Percentiles rank a stretch among this genome's conserved stretches.
These are phyloP conservation scores for Carex scoparia DNA, from an alignment of 176 grass and related monocot species.

Conservation along the genomic window DNA sequence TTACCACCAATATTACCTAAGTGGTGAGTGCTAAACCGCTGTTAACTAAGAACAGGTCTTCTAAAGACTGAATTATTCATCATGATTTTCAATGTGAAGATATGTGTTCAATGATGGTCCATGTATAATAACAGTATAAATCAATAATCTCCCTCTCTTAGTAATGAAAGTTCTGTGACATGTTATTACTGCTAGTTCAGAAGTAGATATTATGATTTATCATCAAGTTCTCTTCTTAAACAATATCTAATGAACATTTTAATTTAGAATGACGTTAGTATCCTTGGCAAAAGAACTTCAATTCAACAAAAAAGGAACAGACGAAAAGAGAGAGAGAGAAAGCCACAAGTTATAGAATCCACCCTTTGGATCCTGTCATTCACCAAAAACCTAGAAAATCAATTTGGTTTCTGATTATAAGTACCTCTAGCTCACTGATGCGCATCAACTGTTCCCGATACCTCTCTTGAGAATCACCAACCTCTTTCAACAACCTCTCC, in stretches of 20 bases:
- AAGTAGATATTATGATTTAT: neutral
- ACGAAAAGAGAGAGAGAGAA: neutral
- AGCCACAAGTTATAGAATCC: neutral
- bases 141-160: neutral
- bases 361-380: neutral
- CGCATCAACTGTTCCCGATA: slow-evolving; percentile 61
- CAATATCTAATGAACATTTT: neutral
- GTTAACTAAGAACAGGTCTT: neutral
- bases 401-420: neutral
- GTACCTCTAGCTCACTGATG: slow-evolving; percentile 75
- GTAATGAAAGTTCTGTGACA: neutral
- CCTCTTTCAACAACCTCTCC: slow-evolving; percentile 68
- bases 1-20: neutral
- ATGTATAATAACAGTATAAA: neutral
- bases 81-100: neutral
- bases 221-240: neutral
- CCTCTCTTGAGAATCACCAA: slow-evolving; percentile 49
- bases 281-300: neutral
- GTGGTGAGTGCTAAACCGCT: neutral
- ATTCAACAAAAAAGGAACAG: neutral
- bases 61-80: neutral
- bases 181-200: neutral
- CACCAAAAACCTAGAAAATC: neutral
- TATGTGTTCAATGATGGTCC: neutral
- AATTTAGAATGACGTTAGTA: neutral